Percentiles rank a stretch among this genome's conserved stretches.
Conservation (phyloP, 257 asterid genomes). For the Nicotiana attenuata region DNA sequence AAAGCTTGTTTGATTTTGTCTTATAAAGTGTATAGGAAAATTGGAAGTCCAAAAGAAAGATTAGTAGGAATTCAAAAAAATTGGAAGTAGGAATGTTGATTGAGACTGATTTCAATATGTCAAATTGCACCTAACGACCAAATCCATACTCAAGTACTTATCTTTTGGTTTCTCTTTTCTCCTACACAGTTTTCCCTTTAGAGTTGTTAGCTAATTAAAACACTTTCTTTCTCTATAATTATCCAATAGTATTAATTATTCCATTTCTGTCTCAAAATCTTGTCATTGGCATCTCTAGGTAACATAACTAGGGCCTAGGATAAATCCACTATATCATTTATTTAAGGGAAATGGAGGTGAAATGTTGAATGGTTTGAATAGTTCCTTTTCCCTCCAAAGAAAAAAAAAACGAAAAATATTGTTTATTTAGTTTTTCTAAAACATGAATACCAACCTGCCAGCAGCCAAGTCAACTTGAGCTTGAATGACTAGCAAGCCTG, state of each 20-base stretch:
- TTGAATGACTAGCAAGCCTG: slow-evolving; percentile 39
- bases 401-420: not conserved
- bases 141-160: not conserved
- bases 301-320: not conserved
- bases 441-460: slow-evolving; percentile 47
- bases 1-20: not conserved
- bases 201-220: slow-evolving; percentile 16
- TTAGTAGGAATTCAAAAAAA: not conserved
- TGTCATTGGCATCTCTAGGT: not conserved
- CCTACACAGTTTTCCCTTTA: slow-evolving; percentile 10
- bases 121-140: not conserved
- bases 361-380: not conserved
- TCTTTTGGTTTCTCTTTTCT: slow-evolving; percentile 19
- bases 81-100: not conserved
- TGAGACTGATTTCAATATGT: not conserved
- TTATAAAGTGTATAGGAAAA: not conserved
- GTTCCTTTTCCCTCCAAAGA: not conserved
- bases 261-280: not conserved
- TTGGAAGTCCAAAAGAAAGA: not conserved
- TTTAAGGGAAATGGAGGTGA: not conserved
- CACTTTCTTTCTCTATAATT: not conserved
- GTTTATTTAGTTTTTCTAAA: not conserved
- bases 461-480: slow-evolving; percentile 67
- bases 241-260: not conserved
- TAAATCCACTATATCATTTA: not conserved